Evolutionary conservation across 2,329 filamentous ascomycete species (phyloP).

Genomic region (Fusarium siculi): DNA sequence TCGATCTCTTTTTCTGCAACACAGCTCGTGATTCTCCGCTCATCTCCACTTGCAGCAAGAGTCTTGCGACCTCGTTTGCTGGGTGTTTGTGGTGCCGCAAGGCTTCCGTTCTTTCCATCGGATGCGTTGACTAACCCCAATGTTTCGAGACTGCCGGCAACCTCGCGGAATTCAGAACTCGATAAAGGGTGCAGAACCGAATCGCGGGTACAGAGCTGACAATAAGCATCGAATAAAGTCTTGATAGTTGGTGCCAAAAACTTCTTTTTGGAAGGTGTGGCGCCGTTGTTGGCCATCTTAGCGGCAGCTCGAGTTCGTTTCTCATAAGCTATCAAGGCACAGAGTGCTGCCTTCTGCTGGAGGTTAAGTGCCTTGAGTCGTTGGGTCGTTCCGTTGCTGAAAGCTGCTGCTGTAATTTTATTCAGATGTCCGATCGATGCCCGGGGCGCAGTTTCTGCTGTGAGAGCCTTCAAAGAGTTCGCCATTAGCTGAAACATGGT

Average conservation of each 20-base stretch:
- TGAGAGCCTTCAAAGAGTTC: slow-evolving; percentile 70
- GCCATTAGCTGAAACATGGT: slow-evolving; percentile 61
- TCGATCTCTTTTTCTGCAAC: slow-evolving; percentile 84
- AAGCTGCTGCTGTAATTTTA: slow-evolving; percentile 87
- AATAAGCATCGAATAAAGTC: slow-evolving; percentile 85
- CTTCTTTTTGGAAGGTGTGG: slow-evolving; percentile 70
- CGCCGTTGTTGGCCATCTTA: slow-evolving; percentile 53
- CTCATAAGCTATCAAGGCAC: slow-evolving; percentile 87
- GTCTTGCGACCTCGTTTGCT: slow-evolving; percentile 73
- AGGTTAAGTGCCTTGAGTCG: slow-evolving; percentile 89
- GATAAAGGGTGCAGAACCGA: slow-evolving; percentile 91
- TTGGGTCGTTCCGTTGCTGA: slow-evolving; percentile 88
- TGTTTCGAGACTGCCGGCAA: slow-evolving; percentile 89
- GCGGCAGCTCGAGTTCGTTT: slow-evolving; percentile 69
- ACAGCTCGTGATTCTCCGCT: slow-evolving; percentile 81
- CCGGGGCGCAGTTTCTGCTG: slow-evolving; percentile 82
- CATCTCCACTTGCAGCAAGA: slow-evolving; percentile 69
- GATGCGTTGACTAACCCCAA: slow-evolving; percentile 79
- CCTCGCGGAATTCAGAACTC: slow-evolving; percentile 92
- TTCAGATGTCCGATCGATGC: slow-evolving; percentile 92
- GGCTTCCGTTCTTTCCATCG: slow-evolving; percentile 76
- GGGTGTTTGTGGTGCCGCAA: slow-evolving; percentile 73
- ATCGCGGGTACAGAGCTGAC: slow-evolving; percentile 82
- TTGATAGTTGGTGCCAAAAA: slow-evolving; percentile 82
- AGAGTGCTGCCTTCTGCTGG: slow-evolving; percentile 95